Conservation (phyloP, 2,329 filamentous ascomycete genomes). For the Pseudogymnoascus verrucosus region DNA sequence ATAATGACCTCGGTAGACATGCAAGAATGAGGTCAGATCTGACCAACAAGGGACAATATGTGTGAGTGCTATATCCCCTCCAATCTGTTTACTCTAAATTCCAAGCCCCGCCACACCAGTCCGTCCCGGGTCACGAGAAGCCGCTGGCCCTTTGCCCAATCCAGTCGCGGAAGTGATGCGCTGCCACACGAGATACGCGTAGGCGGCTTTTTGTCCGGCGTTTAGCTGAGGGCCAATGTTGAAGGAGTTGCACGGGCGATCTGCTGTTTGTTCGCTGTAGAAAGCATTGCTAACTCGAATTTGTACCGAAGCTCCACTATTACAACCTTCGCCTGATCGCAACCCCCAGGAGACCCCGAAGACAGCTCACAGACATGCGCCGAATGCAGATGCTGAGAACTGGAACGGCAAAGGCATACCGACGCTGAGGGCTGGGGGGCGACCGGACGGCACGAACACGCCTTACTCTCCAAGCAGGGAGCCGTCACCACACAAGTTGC, state of each 20-base stretch:
- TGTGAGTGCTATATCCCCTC: neutral
- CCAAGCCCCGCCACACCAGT: constrained; percentile 5
- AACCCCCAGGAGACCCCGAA: neutral
- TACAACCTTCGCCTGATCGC: constrained; percentile 5
- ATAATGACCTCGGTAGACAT: constrained; percentile 6
- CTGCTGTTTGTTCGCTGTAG: neutral
- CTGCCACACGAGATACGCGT: constrained; percentile 3
- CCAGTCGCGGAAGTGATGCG: neutral
- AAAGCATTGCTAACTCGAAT: constrained; percentile 1
- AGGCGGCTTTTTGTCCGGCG: neutral
- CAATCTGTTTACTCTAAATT: neutral
- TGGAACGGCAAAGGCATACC: constrained; percentile 4
- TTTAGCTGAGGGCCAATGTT: neutral
- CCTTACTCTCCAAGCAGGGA: neutral
- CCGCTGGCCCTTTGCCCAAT: neutral
- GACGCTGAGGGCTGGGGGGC: neutral
- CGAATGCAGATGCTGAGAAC: constrained; percentile 5
- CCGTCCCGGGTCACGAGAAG: neutral
- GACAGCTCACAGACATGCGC: constrained; percentile 1
- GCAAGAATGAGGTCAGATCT: constrained; percentile 4
- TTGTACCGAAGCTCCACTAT: neutral
- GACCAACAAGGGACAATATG: neutral
- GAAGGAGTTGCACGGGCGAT: neutral
- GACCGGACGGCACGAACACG: neutral
- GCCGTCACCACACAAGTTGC: neutral